Base-by-base conservation (phyloP, 371 early-diverging fungal species). In the Amoeboaphelidium protococcarum region DNA sequence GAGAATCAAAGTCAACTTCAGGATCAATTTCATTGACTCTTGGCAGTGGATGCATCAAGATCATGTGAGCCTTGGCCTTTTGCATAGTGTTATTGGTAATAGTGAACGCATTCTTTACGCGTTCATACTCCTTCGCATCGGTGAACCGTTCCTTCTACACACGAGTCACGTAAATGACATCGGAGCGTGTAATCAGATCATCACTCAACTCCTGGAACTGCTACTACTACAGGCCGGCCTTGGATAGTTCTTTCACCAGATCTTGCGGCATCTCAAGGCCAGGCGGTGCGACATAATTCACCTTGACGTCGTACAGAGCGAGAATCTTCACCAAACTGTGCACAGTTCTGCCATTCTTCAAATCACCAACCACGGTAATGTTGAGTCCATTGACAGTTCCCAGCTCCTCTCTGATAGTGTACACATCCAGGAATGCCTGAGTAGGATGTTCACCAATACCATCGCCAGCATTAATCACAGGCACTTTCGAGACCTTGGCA, bases 381-480 rank as follows among this genome's bases (percentile, higher is more conserved):
- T 80, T 85, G 47, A 95, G 65, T 1, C 89, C 90, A 61, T 90
- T 89, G 47, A 90, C 87, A n/a, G 91, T 88, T 54, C 92, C 91
- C 2, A 68, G 55, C 52, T 74, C 73, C 50, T 70, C 66, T 25
- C 86, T 79, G 53, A 84, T 84, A 16, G 91, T 91, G 57, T 80
- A 95, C 20, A 76, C 71, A 61, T 95, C 95, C 49, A 95, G 68
- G 73, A 91, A 81, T 42, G 92, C 95, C 63, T 94, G 95, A 20
- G 89, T 84, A 25, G 95, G 95, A 64, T 95, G 95, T 67, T 91
- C 95, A 41, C 95, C 92, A 46, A 76, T 69, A 53, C 95, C 95
- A 59, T 91, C 92, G 52, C 95, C 91, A 43, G 89, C 92, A 57
- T 89, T 91, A 64, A 95, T 80, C 31, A 95, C 69, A 19, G 91